A percentile compares a stretch with the other conserved stretches of the same genome.
These are phyloP conservation scores for Lolium perenne DNA, from an alignment of 176 grass and related monocot species.

Conservation along the genomic window DNA sequence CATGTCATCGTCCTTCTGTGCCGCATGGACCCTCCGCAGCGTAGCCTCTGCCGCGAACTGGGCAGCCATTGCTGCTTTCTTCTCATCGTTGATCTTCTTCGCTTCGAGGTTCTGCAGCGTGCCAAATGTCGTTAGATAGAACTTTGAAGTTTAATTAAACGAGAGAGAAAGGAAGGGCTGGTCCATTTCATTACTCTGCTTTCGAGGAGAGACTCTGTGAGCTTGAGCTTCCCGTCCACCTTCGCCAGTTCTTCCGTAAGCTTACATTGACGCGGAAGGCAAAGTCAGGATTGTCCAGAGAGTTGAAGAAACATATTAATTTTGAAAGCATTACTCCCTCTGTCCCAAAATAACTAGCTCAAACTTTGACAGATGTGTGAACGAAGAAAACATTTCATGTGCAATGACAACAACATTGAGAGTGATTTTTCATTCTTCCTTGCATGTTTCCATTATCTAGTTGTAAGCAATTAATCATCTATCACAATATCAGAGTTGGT, in stretches of 20 bases:
- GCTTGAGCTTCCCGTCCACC: conserved; percentile 91
- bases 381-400: conserved; percentile 18
- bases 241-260: conserved; percentile 91
- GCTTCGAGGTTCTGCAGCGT: conserved; percentile 81
- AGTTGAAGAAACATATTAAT: neutral
- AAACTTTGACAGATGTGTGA: neutral
- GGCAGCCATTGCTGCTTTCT: conserved; percentile 82
- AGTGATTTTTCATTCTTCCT: too few relatives aligned
- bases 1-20: conserved; percentile 98
- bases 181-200: conserved; percentile 61
- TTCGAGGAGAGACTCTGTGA: conserved; percentile 94
- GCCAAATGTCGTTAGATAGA: neutral
- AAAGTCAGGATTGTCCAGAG: conserved; percentile 45
- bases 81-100: conserved; percentile 97
- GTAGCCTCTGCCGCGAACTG: conserved; percentile 98
- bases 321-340: neutral
- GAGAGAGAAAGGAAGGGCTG: neutral
- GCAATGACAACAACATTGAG: neutral
- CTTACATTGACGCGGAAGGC: conserved; percentile 64
- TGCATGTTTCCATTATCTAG: neutral
- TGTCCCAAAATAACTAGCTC: too few relatives aligned
- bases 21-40: conserved; percentile 92
- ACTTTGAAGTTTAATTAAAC: neutral
- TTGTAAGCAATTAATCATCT: neutral
- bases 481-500: neutral